Evolutionary conservation across 73 alveolate genomes (phyloP).

Genomic region (Paramecium pentaurelia): DNA sequence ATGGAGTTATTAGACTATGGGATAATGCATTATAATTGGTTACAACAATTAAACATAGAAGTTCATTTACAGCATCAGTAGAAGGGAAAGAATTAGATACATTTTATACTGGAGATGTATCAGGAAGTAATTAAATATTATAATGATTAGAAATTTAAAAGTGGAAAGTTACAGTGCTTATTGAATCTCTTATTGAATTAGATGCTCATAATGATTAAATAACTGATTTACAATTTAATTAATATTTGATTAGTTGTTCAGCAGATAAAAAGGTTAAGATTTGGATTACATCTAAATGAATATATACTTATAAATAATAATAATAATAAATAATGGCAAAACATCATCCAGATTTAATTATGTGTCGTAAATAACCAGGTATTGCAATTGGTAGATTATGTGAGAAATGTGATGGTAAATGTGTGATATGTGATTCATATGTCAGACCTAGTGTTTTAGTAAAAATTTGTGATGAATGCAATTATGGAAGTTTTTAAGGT

Average conservation of each 20-base stretch:
- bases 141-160: background rate
- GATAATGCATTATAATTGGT: background rate
- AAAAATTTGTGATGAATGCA: constrained; percentile 96
- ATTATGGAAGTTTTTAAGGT: constrained; percentile 89
- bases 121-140: background rate
- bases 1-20: constrained; percentile 26
- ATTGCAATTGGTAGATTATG: constrained; percentile 96
- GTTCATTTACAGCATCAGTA: background rate
- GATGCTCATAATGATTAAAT: background rate
- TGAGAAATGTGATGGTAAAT: constrained; percentile 98
- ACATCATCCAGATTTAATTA: constrained; percentile 98
- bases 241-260: background rate
- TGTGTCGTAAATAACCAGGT: constrained; percentile 99
- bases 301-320: background rate
- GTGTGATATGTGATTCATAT: constrained; percentile 98
- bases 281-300: constrained; percentile 6
- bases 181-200: background rate
- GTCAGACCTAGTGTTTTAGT: constrained; percentile 93
- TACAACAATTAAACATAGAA: constrained; percentile 6
- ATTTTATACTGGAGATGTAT: constrained; percentile 23
- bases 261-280: constrained; percentile 27
- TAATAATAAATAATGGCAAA: constrained; percentile 80
- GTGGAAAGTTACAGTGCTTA: background rate
- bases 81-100: background rate
- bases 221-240: background rate